Evolutionary conservation across 2,329 filamentous ascomycete genomes (phyloP), one percentile per base, ranked within the genome.

Genomic region (Paracoccidioides lutzii): DNA sequence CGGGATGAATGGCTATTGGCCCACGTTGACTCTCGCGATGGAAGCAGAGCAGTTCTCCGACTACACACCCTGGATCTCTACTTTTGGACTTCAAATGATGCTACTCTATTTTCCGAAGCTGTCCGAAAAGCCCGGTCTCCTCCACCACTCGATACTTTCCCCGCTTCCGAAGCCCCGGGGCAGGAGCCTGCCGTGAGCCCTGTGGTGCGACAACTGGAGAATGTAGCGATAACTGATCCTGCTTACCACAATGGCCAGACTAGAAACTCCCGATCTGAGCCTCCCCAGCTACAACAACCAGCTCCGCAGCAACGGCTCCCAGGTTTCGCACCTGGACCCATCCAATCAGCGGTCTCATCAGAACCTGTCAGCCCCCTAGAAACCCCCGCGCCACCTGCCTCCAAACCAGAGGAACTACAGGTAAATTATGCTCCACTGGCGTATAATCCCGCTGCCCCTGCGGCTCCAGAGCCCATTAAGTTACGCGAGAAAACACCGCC

Each of bases 401-500:
- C 54, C n/a, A 52, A 46, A 8, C 53, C 14, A 28, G 60, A 65
- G 48, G 62, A 64, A 58, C 59, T 65, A 37, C 60, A 67, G 46
- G 64, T 67, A 41, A 69, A 65, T 60, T 77, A 73, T 57, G 67
- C 75, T 2, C 79, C 80, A 3, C 72, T 82, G 58, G 78, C 80
- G n/a, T 85, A 85, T 64, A 84, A 84, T 60, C 82, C 82, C 14
- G 81, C 82, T 8, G 81, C 82, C 4, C 82, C 82, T 28, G 74
- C 81, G n/a, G 81, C 81, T 0, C 82, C 82, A 5, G 82, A 85
- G 63, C 81, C 80, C 2, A 82, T 84, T 53, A 74, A 78, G 44
- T 77, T 82, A 62, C 77, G 82, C n/a, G 81, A 84, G 66, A 83
- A 83, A 70, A 84, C 82, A 3, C 82, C 82, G 2, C 82, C 82